phyloP scores from a whole-genome alignment of 441 rosid genomes.

The Populus hybrid region DNA sequence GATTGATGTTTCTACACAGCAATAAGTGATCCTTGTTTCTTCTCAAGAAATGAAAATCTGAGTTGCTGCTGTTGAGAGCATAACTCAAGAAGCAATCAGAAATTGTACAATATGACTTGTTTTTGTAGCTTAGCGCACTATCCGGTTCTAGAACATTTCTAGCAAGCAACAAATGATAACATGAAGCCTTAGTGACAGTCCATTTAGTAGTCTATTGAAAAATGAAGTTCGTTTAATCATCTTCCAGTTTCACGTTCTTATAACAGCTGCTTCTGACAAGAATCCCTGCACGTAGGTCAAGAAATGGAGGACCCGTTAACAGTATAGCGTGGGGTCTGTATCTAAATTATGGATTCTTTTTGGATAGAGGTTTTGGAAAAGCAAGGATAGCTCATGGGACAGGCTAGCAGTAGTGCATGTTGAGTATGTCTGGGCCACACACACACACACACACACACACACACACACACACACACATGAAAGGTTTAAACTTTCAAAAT shows the following conservation, averaged over 20 bases:
- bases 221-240: not conserved
- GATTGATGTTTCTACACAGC: not conserved
- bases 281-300: not conserved
- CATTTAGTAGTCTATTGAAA: too few relatives aligned
- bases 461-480: too few relatives aligned
- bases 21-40: too few relatives aligned
- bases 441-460: conserved; percentile 11
- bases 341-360: conserved; percentile 29
- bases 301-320: not conserved
- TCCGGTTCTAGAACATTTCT: not conserved
- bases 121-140: not conserved
- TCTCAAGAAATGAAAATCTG: not conserved
- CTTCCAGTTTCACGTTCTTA: not conserved
- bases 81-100: not conserved
- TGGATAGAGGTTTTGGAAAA: conserved; percentile 27
- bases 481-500: conserved; percentile 21
- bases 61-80: not conserved
- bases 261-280: not conserved
- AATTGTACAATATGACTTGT: not conserved
- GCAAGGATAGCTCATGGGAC: conserved; percentile 37
- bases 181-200: too few relatives aligned
- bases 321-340: conserved; percentile 26
- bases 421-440: conserved; percentile 33
- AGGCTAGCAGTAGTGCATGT: conserved; percentile 36
- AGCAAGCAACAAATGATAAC: not conserved